Conservation (phyloP, 2,329 filamentous ascomycete genomes). For the Fusarium gaditjirri region DNA sequence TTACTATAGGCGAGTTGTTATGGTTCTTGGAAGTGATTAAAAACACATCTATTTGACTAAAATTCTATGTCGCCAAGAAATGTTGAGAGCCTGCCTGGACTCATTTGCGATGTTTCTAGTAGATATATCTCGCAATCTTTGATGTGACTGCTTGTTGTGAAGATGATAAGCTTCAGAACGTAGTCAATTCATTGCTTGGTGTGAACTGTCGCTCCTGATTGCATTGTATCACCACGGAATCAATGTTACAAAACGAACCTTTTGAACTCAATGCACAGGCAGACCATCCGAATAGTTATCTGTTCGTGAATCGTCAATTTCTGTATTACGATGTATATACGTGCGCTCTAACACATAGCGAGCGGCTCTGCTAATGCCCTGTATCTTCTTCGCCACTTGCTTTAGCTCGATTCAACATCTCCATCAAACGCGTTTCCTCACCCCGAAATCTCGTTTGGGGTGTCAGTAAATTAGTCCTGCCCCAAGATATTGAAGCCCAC, state of each 20-base stretch:
- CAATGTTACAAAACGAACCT: too few relatives aligned
- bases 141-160: neutral
- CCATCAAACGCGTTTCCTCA: neutral
- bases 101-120: neutral
- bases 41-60: neutral
- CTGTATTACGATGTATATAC: neutral
- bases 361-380: neutral
- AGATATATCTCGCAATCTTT: neutral
- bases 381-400: neutral
- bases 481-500: conserved; percentile 4
- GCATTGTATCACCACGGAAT: neutral
- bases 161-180: neutral
- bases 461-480: conserved; percentile 6
- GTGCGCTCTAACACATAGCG: neutral
- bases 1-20: neutral
- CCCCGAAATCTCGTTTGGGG: conserved; percentile 6
- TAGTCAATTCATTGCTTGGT: neutral
- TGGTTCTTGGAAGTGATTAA: neutral
- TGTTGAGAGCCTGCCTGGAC: neutral
- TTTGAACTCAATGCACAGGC: neutral
- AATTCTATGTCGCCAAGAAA: neutral
- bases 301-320: neutral
- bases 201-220: neutral
- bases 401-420: neutral
- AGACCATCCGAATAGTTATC: neutral